Evolutionary conservation across 106 monocot genomes (phyloP).

Genomic region (Allium cepa): DNA sequence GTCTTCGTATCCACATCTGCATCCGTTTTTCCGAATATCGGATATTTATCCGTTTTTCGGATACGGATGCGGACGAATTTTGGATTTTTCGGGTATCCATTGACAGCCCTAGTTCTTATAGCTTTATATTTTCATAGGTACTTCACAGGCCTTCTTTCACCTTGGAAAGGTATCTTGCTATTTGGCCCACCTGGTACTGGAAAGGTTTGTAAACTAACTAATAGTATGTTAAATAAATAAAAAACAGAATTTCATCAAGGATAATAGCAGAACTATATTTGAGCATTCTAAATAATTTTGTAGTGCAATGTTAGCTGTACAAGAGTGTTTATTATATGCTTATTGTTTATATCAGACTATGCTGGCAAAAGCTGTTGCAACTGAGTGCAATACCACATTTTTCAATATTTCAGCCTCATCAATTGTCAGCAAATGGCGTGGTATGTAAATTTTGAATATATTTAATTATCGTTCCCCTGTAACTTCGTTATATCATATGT

Average conservation of each 20-base stretch:
- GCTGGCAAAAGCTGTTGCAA: slow-evolving; percentile 99
- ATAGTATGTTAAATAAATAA: too few species aligned
- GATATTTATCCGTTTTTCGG: too few species aligned
- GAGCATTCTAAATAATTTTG: neutral
- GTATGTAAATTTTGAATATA: slow-evolving; percentile 23
- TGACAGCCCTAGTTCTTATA: too few species aligned
- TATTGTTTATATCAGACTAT: slow-evolving; percentile 61
- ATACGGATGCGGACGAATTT: too few species aligned
- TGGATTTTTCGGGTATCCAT: too few species aligned
- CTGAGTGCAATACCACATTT: slow-evolving; percentile 96
- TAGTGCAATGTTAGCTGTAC: neutral
- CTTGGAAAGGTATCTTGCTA: slow-evolving; percentile 78
- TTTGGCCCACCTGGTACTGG: slow-evolving; percentile 81
- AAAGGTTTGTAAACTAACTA: slow-evolving; percentile 32
- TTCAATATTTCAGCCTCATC: slow-evolving; percentile 99
- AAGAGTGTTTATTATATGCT: neutral
- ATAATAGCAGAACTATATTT: too few species aligned
- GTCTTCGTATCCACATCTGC: too few species aligned
- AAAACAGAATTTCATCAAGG: too few species aligned
- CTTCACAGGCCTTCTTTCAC: slow-evolving; percentile 73
- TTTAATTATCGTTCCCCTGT: too few species aligned
- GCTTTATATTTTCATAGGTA: slow-evolving; percentile 22
- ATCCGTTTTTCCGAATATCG: too few species aligned
- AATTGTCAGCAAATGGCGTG: slow-evolving; percentile 99
- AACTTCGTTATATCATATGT: too few species aligned